phyloP scores from a whole-genome alignment of 2,329 filamentous ascomycete genomes.

The Diaporthe batatas region DNA sequence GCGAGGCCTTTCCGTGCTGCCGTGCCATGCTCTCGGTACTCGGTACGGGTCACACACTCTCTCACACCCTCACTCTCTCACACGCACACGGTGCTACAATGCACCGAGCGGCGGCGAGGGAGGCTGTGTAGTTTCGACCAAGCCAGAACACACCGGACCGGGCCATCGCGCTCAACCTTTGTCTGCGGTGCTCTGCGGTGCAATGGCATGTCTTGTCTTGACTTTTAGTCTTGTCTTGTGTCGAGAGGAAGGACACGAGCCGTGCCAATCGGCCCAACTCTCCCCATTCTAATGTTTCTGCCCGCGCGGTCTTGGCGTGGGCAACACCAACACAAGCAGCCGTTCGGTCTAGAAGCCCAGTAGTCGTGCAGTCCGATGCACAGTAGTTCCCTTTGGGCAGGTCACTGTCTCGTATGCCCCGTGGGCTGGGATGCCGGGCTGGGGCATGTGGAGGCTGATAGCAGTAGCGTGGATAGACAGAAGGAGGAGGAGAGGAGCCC shows the following conservation, averaged over 20 bases:
- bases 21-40: slow-evolving; percentile 28
- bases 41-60: too few relatives aligned
- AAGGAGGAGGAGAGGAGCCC: slow-evolving; percentile 8
- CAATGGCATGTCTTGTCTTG: neutral
- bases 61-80: too few relatives aligned
- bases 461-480: neutral
- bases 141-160: slow-evolving; percentile 20
- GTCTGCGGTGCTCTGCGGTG: neutral
- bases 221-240: slow-evolving; percentile 17
- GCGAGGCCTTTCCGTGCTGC: slow-evolving; percentile 32
- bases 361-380: slow-evolving; percentile 9
- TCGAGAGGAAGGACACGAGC: neutral
- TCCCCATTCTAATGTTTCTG: neutral
- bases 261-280: slow-evolving; percentile 13
- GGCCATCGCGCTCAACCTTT: neutral
- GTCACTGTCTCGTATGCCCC: slow-evolving; percentile 22
- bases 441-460: neutral
- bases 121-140: slow-evolving; percentile 33
- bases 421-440: slow-evolving; percentile 4
- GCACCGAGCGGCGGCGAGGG: slow-evolving; percentile 14
- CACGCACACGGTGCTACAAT: slow-evolving; percentile 29
- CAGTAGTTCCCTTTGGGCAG: slow-evolving; percentile 21
- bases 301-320: slow-evolving; percentile 6
- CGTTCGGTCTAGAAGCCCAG: slow-evolving; percentile 23
- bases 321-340: neutral